Evolutionary conservation across 371 early-diverging fungal genomes (phyloP).

Genomic region (Vairimorpha ceranae): DNA sequence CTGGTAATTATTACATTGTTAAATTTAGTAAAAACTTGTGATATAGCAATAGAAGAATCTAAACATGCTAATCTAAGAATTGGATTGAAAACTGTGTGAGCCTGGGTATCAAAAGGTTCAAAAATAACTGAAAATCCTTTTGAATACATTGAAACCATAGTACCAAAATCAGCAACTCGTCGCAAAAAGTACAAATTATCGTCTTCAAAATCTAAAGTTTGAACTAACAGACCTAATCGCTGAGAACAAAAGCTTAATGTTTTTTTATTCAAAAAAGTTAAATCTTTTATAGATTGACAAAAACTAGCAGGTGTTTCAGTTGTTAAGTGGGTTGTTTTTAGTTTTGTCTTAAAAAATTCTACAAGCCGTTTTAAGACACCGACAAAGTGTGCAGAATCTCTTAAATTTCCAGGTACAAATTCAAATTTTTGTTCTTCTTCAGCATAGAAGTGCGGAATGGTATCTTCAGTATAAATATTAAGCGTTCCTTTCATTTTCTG

Average conservation of each 20-base stretch:
- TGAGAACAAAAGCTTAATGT: constrained; percentile 65
- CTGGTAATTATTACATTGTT: constrained; percentile 93
- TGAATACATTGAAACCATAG: constrained; percentile 83
- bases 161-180: constrained; percentile 82
- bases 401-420: constrained; percentile 91
- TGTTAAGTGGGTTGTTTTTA: constrained; percentile 89
- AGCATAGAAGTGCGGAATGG: constrained; percentile 33
- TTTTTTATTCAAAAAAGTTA: constrained; percentile 56
- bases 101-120: constrained; percentile 90
- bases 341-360: constrained; percentile 93
- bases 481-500: constrained; percentile 23
- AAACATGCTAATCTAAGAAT: constrained; percentile 69
- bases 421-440: constrained; percentile 64
- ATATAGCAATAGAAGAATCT: constrained; percentile 91
- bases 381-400: constrained; percentile 91
- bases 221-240: constrained; percentile 74
- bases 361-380: constrained; percentile 84
- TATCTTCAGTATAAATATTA: neutral
- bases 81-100: constrained; percentile 76
- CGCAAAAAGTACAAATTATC: constrained; percentile 75
- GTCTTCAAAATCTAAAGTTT: constrained; percentile 80
- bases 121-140: constrained; percentile 88
- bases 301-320: constrained; percentile 87
- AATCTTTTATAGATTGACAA: constrained; percentile 77
- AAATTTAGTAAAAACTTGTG: constrained; percentile 85